phyloP scores from a whole-genome alignment of 163 green algal genomes.

The Coccomyxa subellipsoidea region DNA sequence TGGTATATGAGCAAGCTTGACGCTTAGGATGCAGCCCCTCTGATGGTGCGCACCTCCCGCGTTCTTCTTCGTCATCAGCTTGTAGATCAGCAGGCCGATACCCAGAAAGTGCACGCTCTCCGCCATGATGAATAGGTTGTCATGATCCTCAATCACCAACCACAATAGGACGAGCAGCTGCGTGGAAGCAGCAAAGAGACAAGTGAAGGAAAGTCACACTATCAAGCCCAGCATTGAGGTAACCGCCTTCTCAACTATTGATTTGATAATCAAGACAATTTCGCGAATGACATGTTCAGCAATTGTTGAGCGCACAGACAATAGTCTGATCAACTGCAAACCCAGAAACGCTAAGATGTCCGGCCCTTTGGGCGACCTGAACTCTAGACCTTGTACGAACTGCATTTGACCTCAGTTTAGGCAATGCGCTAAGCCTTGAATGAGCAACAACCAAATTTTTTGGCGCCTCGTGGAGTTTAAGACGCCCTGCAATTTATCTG shows the following conservation, averaged over 20 bases:
- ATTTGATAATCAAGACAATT: not conserved
- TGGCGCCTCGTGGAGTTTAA: no score
- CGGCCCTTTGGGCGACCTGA: no score
- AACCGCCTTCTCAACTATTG: not conserved
- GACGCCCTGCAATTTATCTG: no score
- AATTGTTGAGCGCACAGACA: not conserved
- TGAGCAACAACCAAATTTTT: no score
- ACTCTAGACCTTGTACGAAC: no score
- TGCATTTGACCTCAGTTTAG: no score
- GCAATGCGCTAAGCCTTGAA: no score
- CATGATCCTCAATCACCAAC: constrained; percentile 93
- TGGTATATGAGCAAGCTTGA: no score
- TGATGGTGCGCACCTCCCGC: constrained; percentile 44
- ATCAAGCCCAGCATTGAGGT: not conserved
- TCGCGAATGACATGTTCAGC: not conserved
- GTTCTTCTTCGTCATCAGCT: constrained; percentile 83
- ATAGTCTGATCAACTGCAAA: not conserved
- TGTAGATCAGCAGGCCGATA: constrained; percentile 87
- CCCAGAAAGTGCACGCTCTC: constrained; percentile 93
- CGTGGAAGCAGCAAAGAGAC: not conserved
- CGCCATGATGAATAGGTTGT: constrained; percentile 95
- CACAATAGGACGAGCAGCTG: constrained; percentile 80
- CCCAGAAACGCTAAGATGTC: not conserved
- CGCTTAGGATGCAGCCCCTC: no score
- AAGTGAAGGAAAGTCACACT: not conserved